Conservation (phyloP, 2,329 filamentous ascomycete genomes). For the Rhinocladiella similis region DNA sequence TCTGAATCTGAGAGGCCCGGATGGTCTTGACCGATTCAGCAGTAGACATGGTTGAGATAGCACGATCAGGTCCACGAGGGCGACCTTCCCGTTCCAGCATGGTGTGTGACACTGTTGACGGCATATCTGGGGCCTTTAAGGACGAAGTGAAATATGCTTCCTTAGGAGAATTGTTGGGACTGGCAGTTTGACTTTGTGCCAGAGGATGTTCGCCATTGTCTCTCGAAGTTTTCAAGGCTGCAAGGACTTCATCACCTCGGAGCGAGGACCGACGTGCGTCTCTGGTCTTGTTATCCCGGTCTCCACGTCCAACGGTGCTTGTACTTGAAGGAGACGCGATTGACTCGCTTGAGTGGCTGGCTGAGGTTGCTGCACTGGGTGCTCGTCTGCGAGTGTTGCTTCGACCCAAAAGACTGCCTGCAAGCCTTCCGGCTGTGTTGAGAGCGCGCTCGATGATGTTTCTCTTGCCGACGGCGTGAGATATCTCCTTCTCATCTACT, state of each 20-base stretch:
- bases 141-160: constrained; percentile 39
- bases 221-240: constrained; percentile 50
- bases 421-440: constrained; percentile 48
- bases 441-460: constrained; percentile 80
- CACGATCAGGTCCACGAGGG: constrained; percentile 41
- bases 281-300: constrained; percentile 35
- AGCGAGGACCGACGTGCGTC: constrained; percentile 54
- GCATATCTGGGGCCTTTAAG: constrained; percentile 9
- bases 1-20: constrained; percentile 36
- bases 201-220: constrained; percentile 68
- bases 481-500: constrained; percentile 87
- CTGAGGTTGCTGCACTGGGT: constrained; percentile 55
- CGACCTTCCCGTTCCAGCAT: constrained; percentile 32
- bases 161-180: constrained; percentile 54
- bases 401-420: constrained; percentile 65
- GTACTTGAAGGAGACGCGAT: constrained; percentile 56
- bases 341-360: constrained; percentile 55
- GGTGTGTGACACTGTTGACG: constrained; percentile 25
- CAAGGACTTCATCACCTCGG: constrained; percentile 58
- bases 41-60: constrained; percentile 45
- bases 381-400: constrained; percentile 47
- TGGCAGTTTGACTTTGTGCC: constrained; percentile 71
- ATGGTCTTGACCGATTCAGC: constrained; percentile 49
- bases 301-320: constrained; percentile 56
- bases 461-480: constrained; percentile 83